Evolutionary conservation across 2,329 filamentous ascomycete species (phyloP).

Genomic region (Cercospora janseana): DNA sequence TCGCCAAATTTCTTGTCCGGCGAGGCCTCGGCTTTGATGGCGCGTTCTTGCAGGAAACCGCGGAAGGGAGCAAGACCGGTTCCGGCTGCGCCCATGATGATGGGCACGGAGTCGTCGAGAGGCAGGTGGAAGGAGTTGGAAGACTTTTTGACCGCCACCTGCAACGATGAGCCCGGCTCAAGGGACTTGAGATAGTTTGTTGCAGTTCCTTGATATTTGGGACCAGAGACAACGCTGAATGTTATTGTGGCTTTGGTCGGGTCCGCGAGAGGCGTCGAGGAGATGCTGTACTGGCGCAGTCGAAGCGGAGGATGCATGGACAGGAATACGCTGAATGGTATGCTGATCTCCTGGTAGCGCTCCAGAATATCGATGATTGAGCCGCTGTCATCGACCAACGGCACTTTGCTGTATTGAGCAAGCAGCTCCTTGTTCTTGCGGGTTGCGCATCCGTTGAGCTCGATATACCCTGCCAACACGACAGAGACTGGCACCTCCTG

Average conservation of each 20-base stretch:
- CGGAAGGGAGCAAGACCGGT: constrained; percentile 51
- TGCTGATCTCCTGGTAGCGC: constrained; percentile 54
- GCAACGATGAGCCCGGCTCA: constrained; percentile 55
- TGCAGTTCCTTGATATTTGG: constrained; percentile 37
- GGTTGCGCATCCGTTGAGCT: constrained; percentile 67
- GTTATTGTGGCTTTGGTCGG: constrained; percentile 41
- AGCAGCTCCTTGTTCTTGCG: constrained; percentile 12
- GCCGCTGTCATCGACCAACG: constrained; percentile 53
- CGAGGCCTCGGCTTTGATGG: constrained; percentile 44
- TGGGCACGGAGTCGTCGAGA: constrained; percentile 41
- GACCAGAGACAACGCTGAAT: constrained; percentile 40
- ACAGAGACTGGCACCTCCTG: constrained; percentile 59
- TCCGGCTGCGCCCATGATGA: constrained; percentile 54
- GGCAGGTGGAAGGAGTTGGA: constrained; percentile 51
- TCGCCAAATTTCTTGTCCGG: constrained; percentile 52
- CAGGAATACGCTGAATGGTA: constrained; percentile 65
- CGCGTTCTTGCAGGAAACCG: constrained; percentile 44
- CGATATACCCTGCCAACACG: constrained; percentile 66
- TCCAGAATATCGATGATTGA: constrained; percentile 68
- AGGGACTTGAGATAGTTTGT: constrained; percentile 43
- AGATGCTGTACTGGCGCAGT: constrained; percentile 28
- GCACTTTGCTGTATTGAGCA: constrained; percentile 47
- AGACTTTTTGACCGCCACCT: constrained; percentile 38
- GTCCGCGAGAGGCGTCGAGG: constrained; percentile 39
- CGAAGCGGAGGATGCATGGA: constrained; percentile 72